Evolutionary conservation across 352 stramenopile species (phyloP).

Genomic region (Phytophthora kernoviae): DNA sequence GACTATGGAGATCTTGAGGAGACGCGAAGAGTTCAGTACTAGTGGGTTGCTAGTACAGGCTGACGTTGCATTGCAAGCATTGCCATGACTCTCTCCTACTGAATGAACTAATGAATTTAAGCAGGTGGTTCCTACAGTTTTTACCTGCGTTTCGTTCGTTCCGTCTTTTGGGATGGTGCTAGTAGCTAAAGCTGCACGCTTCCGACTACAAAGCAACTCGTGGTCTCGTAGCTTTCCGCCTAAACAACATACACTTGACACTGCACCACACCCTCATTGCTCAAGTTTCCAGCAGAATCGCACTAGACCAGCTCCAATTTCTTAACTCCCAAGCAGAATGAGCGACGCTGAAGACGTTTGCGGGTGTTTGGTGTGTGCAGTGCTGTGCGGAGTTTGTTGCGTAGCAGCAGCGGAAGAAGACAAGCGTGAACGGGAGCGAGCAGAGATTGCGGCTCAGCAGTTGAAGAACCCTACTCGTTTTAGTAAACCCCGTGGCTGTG

Average conservation of each 20-base stretch:
- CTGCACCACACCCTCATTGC: conserved; percentile 13
- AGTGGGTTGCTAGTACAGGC: not conserved
- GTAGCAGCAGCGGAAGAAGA: conserved; percentile 81
- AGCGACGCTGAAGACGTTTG: conserved; percentile 80
- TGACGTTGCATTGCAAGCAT: conserved; percentile 3
- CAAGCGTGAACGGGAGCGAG: conserved; percentile 76
- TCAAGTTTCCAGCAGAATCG: conserved; percentile 10
- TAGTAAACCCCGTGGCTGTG: conserved; percentile 71
- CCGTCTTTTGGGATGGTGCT: conserved; percentile 17
- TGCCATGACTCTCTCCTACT: not conserved
- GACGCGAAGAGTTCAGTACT: conserved; percentile 19
- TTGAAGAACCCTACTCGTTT: conserved; percentile 61
- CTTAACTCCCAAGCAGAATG: conserved; percentile 36
- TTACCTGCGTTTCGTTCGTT: conserved; percentile 9
- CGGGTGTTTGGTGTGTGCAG: conserved; percentile 71
- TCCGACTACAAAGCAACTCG: conserved; percentile 32
- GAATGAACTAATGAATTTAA: not conserved
- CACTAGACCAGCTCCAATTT: not conserved
- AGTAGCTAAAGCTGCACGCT: conserved; percentile 9
- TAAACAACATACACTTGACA: conserved; percentile 11
- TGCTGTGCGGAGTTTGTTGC: conserved; percentile 77
- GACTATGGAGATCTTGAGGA: conserved; percentile 25
- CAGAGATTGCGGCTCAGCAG: conserved; percentile 35
- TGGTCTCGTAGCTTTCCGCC: conserved; percentile 8
- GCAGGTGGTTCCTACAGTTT: not conserved